Evolutionary conservation across 2,329 filamentous ascomycete species (phyloP).

Genomic region (Trichoderma sp.): DNA sequence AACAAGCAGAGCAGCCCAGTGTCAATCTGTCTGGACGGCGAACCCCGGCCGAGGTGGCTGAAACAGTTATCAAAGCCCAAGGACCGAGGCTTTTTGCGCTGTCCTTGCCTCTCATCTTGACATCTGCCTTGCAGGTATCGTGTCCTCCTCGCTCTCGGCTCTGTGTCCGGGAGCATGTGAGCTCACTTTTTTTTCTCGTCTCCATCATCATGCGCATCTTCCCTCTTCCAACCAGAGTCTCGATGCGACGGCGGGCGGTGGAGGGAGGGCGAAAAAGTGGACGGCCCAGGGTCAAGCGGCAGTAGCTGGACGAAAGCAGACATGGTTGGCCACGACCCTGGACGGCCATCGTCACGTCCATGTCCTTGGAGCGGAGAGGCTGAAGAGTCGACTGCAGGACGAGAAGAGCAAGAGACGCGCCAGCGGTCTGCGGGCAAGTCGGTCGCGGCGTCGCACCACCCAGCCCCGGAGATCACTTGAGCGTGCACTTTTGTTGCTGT

Average conservation of each 20-base stretch:
- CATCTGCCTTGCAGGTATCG: background rate
- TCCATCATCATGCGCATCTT: background rate
- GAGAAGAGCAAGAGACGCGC: background rate
- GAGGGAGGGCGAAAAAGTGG: slow-evolving; percentile 5
- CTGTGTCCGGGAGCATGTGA: background rate
- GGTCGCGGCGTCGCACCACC: background rate
- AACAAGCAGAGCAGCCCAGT: background rate
- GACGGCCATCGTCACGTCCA: background rate
- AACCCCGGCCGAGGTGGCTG: slow-evolving; percentile 11
- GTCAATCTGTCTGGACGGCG: background rate
- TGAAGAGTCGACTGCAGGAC: background rate
- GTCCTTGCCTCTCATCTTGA: background rate
- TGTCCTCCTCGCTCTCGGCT: background rate
- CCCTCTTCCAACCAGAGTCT: background rate
- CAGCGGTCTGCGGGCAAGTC: background rate
- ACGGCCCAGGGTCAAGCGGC: background rate
- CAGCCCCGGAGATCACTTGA: background rate
- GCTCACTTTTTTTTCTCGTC: background rate
- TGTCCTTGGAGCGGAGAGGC: background rate
- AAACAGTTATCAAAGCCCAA: slow-evolving; percentile 16
- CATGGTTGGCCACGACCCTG: background rate
- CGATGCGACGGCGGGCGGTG: slow-evolving; percentile 17
- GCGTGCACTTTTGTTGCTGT: background rate
- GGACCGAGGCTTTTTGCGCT: slow-evolving; percentile 7
- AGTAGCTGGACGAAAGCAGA: slow-evolving; percentile 3